Conservation (phyloP, 2,329 filamentous ascomycete genomes). For the Drechslera avenae region DNA sequence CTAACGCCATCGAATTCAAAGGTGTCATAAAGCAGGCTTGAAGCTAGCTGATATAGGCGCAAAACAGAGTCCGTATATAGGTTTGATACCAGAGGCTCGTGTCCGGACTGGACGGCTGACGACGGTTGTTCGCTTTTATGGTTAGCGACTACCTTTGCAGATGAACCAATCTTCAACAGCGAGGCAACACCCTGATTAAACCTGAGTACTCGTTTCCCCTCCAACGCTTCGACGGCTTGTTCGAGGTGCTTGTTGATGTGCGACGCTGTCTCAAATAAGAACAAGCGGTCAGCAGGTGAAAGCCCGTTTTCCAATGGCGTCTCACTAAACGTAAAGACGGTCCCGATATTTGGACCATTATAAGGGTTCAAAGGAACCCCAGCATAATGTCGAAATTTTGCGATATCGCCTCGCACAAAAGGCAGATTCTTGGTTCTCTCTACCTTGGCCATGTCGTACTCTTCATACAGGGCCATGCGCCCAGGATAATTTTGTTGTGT, state of each 20-base stretch:
- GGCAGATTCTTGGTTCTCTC: constrained; percentile 12
- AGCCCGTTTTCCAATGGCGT: constrained; percentile 3
- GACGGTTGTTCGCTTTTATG: background rate
- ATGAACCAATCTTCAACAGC: constrained; percentile 1
- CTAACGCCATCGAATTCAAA: constrained; percentile 13
- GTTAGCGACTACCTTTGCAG: background rate
- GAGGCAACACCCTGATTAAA: constrained; percentile 11
- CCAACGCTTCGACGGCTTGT: constrained; percentile 10
- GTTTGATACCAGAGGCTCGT: constrained; percentile 6
- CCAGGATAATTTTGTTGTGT: constrained; percentile 7
- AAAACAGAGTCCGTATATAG: constrained; percentile 3
- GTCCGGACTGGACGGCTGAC: background rate
- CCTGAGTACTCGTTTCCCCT: constrained; percentile 6
- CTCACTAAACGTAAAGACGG: constrained; percentile 7
- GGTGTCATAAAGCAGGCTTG: constrained; percentile 6
- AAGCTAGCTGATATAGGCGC: constrained; percentile 7
- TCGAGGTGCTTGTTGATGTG: constrained; percentile 12
- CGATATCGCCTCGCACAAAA: constrained; percentile 9
- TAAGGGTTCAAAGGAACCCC: constrained; percentile 13
- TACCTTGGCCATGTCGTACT: constrained; percentile 6
- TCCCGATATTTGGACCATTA: constrained; percentile 11
- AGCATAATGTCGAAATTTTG: constrained; percentile 11
- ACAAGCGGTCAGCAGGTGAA: constrained; percentile 1
- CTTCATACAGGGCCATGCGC: constrained; percentile 11
- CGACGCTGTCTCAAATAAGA: constrained; percentile 5